These are phyloP conservation scores for Annulohypoxylon stygium DNA, from an alignment of 495 filamentous ascomycete genomes.

Conservation along the genomic window DNA sequence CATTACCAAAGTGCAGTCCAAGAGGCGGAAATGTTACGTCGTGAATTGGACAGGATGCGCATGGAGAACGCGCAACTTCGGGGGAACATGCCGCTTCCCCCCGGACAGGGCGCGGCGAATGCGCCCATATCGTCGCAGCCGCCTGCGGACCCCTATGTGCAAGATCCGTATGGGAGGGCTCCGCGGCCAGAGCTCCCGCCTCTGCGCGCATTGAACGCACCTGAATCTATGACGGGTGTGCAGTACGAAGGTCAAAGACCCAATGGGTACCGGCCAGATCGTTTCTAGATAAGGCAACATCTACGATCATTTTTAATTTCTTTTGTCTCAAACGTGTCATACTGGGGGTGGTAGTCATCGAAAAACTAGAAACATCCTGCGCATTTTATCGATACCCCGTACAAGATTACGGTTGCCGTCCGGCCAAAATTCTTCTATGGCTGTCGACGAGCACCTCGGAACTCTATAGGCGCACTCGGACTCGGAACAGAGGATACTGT, in stretches of 20 bases:
- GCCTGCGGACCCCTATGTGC: constrained; percentile 48
- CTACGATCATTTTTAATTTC: constrained; percentile 34
- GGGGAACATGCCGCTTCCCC: constrained; percentile 36
- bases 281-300: constrained; percentile 36
- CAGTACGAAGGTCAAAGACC: constrained; percentile 63
- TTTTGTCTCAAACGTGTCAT: constrained; percentile 40
- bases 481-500: constrained; percentile 39
- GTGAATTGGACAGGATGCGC: constrained; percentile 64
- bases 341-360: constrained; percentile 32
- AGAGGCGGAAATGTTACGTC: constrained; percentile 63
- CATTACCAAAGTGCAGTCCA: constrained; percentile 53
- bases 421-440: constrained; percentile 13
- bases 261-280: constrained; percentile 54
- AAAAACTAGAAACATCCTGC: constrained; percentile 39
- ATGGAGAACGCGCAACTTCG: constrained; percentile 69
- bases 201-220: constrained; percentile 56
- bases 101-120: constrained; percentile 34
- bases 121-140: constrained; percentile 48
- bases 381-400: constrained; percentile 44
- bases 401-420: constrained; percentile 33
- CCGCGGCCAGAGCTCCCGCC: constrained; percentile 63
- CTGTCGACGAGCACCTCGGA: constrained; percentile 33
- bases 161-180: constrained; percentile 51
- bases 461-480: constrained; percentile 35
- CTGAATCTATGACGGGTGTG: constrained; percentile 68